Evolutionary conservation across 768 basidiomycete species (phyloP).

Genomic region (Suillus sp.): DNA sequence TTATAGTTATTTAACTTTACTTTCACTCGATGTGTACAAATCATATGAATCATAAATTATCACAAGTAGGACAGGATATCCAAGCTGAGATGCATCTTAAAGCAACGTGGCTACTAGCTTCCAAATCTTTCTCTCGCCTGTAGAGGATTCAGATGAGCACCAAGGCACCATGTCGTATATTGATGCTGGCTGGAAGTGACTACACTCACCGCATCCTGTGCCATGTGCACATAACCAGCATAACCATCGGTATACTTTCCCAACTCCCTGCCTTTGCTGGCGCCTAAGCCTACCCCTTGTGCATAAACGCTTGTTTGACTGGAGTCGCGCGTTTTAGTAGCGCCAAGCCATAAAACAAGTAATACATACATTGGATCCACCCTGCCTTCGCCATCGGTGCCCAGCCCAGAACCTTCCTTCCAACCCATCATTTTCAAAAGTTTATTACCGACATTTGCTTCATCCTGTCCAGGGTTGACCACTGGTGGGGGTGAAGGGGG

Average conservation of each 20-base stretch:
- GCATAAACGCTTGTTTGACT: slow-evolving; percentile 87
- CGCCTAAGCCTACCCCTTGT: slow-evolving; percentile 88
- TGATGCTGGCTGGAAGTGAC: slow-evolving; percentile 24
- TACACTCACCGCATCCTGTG: slow-evolving; percentile 63
- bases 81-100: slow-evolving; percentile 4
- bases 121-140: slow-evolving; percentile 41
- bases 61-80: slow-evolving; percentile 3
- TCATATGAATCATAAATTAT: slow-evolving; percentile 12
- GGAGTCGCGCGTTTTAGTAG: slow-evolving; percentile 16
- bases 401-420: slow-evolving; percentile 88
- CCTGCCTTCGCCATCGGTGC: slow-evolving; percentile 78
- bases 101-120: slow-evolving; percentile 20
- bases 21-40: slow-evolving; percentile 1
- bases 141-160: slow-evolving; percentile 27
- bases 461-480: slow-evolving; percentile 75
- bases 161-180: slow-evolving; percentile 18
- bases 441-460: slow-evolving; percentile 88
- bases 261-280: slow-evolving; percentile 85
- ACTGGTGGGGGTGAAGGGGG: slow-evolving; percentile 63
- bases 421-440: slow-evolving; percentile 98
- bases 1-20: neutral
- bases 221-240: slow-evolving; percentile 71
- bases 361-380: slow-evolving; percentile 80
- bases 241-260: slow-evolving; percentile 71
- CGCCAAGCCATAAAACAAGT: slow-evolving; percentile 2